Evolutionary conservation across 208 protist species (phyloP).

Genomic region (Leishmania gerbilli): DNA sequence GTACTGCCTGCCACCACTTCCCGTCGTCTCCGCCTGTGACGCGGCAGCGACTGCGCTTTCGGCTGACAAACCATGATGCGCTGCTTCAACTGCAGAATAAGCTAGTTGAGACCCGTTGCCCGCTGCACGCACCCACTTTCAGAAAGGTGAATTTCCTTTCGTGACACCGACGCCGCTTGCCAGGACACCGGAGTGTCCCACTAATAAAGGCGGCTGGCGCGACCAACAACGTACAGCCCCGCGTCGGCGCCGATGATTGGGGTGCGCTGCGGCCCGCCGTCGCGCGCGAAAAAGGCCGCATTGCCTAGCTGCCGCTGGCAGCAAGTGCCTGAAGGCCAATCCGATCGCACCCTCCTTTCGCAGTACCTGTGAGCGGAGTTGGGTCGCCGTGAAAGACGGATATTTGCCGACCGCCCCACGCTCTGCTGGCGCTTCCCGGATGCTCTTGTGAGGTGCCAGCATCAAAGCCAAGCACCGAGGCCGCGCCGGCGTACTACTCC

Average conservation of each 20-base stretch:
- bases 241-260: too few relatives aligned
- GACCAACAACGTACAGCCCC: too few relatives aligned
- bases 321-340: slow-evolving; percentile 13
- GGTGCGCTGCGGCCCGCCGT: too few relatives aligned
- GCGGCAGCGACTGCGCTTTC: background rate
- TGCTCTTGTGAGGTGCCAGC: background rate
- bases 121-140: slow-evolving; percentile 36
- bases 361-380: slow-evolving; percentile 10
- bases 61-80: slow-evolving; percentile 39
- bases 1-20: background rate
- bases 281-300: background rate
- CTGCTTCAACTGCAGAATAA: slow-evolving; percentile 50
- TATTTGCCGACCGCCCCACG: slow-evolving; percentile 5
- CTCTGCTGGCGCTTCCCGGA: background rate
- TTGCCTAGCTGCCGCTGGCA: slow-evolving; percentile 8
- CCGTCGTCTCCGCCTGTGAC: background rate
- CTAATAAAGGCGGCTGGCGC: too few relatives aligned
- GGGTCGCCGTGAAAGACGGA: slow-evolving; percentile 21
- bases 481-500: slow-evolving; percentile 9
- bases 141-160: slow-evolving; percentile 39
- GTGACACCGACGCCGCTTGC: slow-evolving; percentile 34
- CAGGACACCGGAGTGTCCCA: slow-evolving; percentile 10
- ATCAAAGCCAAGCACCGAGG: background rate
- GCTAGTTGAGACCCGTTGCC: slow-evolving; percentile 39
- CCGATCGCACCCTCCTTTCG: slow-evolving; percentile 2